Evolutionary conservation across 139 green algal genomes (phyloP).

Genomic region (Deuterostichococcus epilithicus): DNA sequence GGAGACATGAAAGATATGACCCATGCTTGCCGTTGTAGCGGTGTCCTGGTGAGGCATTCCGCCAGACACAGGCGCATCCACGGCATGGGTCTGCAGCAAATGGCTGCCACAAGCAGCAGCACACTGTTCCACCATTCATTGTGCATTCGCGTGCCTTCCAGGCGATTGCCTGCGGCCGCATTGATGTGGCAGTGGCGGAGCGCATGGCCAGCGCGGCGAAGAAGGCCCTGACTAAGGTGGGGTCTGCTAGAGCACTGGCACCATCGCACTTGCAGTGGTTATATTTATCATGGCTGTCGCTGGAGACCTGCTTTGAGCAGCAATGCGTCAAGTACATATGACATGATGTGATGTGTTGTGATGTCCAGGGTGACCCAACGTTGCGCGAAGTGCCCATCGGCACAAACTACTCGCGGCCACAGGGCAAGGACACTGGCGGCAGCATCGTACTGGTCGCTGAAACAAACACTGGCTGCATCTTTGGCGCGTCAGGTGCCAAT

Average conservation of each 20-base stretch:
- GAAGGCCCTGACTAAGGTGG: slow-evolving; percentile 7
- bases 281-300: no score
- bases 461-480: slow-evolving; percentile 45
- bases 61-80: neutral
- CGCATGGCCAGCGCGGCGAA: slow-evolving; percentile 40
- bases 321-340: neutral
- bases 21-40: neutral
- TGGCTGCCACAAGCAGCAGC: neutral
- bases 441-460: slow-evolving; percentile 51
- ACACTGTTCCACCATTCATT: neutral
- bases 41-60: neutral
- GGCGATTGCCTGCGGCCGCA: neutral
- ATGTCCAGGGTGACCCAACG: neutral
- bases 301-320: neutral
- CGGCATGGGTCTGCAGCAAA: neutral
- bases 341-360: neutral
- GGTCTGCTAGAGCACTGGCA: no score
- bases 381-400: neutral
- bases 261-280: no score
- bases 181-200: slow-evolving; percentile 5
- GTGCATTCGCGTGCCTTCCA: neutral
- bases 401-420: neutral
- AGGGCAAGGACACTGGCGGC: slow-evolving; percentile 42
- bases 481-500: slow-evolving; percentile 33
- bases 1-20: neutral